Evolutionary conservation across 2,329 filamentous ascomycete species (phyloP).

Genomic region (Ophiostoma fasciatum): DNA sequence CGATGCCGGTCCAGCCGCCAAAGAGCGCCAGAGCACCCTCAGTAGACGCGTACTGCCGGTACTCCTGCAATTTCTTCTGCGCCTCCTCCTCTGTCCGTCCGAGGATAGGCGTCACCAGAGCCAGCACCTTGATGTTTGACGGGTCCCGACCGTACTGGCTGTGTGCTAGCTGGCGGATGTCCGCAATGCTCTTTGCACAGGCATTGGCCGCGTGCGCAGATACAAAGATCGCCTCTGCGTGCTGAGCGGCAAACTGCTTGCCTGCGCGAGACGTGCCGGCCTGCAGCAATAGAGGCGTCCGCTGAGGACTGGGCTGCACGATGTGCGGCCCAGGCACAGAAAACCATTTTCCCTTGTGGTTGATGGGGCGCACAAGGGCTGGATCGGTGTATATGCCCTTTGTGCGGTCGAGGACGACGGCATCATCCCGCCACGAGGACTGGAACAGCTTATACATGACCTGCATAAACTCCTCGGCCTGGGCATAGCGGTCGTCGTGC

Average conservation of each 20-base stretch:
- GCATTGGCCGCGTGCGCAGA: constrained; percentile 9
- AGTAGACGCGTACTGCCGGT: constrained; percentile 40
- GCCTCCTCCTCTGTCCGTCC: constrained; percentile 13
- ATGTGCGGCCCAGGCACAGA: constrained; percentile 16
- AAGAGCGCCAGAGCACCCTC: constrained; percentile 57
- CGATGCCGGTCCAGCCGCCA: constrained; percentile 55
- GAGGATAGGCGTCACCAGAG: constrained; percentile 12
- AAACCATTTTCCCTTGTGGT: constrained; percentile 8
- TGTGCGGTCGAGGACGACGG: constrained; percentile 7
- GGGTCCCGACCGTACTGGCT: constrained; percentile 11
- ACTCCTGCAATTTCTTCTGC: constrained; percentile 34
- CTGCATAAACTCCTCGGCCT: constrained; percentile 13
- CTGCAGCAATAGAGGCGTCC: constrained; percentile 14
- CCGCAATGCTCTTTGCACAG: constrained; percentile 7
- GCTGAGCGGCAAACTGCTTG: constrained; percentile 13
- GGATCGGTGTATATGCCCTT: constrained; percentile 7
- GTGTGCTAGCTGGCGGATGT: constrained; percentile 25
- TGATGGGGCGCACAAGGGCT: constrained; percentile 7
- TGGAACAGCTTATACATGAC: constrained; percentile 13
- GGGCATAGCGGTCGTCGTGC: constrained; percentile 14
- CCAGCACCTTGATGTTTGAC: constrained; percentile 12
- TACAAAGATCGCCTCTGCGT: constrained; percentile 15
- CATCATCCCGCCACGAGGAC: constrained; percentile 10
- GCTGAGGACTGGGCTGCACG: constrained; percentile 7
- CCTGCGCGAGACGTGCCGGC: constrained; percentile 14